Evolutionary conservation across 305 asterid genomes (phyloP).

Genomic region (Fraxinus sp.): DNA sequence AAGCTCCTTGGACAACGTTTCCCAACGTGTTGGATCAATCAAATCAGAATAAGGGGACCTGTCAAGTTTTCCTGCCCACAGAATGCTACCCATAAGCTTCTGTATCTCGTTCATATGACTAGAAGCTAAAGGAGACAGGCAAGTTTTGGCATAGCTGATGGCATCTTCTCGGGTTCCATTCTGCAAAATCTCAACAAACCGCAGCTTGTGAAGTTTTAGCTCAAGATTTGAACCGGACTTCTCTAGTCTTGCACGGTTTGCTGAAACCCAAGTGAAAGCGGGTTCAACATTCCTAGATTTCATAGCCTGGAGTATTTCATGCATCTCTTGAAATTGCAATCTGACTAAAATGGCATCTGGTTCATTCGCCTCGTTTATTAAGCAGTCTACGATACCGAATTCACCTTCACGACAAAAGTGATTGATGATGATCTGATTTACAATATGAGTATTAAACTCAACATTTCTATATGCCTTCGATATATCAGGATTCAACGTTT

Average conservation of each 20-base stretch:
- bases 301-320: conserved; percentile 45
- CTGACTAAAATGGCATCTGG: conserved; percentile 44
- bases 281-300: conserved; percentile 44
- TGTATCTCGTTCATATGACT: conserved; percentile 44
- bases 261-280: conserved; percentile 49
- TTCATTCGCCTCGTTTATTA: conserved; percentile 47
- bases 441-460: conserved; percentile 37
- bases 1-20: conserved; percentile 35
- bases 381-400: conserved; percentile 49
- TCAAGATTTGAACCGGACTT: conserved; percentile 36
- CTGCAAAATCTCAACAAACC: conserved; percentile 44
- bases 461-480: conserved; percentile 47
- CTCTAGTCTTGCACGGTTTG: conserved; percentile 38
- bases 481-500: conserved; percentile 40
- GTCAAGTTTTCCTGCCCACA: conserved; percentile 52
- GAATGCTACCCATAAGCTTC: conserved; percentile 48
- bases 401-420: conserved; percentile 51
- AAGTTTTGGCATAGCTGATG: conserved; percentile 35
- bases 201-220: conserved; percentile 49
- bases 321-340: conserved; percentile 44
- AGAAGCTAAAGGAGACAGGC: conserved; percentile 45
- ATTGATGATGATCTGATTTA: conserved; percentile 45
- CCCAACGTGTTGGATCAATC: conserved; percentile 41
- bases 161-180: conserved; percentile 36
- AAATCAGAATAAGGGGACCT: conserved; percentile 52